phyloP scores from a whole-genome alignment of 495 filamentous ascomycete species.

The Lindgomyces ingoldianus region DNA sequence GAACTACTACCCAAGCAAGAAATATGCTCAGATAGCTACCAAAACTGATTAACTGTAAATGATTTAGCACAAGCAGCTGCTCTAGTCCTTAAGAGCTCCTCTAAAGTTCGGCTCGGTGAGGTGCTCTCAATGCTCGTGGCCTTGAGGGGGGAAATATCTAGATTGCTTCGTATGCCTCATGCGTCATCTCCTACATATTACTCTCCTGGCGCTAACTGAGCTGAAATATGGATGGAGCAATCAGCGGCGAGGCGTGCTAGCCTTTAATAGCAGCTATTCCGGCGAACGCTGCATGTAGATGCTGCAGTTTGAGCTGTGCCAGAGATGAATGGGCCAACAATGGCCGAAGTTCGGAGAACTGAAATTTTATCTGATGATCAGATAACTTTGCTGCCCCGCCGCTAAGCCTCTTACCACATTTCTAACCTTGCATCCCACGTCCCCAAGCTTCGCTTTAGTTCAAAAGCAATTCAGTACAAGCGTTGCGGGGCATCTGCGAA shows the following conservation, averaged over 20 bases:
- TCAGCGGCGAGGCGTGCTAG: not conserved
- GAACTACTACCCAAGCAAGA: no score
- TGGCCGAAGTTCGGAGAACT: not conserved
- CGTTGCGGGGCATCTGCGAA: slow-evolving; percentile 4
- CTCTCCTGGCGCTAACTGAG: not conserved
- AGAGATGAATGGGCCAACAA: not conserved
- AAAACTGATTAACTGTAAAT: no score
- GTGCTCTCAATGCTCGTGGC: not conserved
- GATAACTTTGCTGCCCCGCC: slow-evolving; percentile 1
- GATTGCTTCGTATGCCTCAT: not conserved
- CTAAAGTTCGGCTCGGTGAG: no score
- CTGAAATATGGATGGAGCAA: not conserved
- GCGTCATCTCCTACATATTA: not conserved
- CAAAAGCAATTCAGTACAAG: not conserved
- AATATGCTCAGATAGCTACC: no score
- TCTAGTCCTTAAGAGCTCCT: no score
- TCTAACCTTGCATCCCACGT: slow-evolving; percentile 2
- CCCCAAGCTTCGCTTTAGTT: slow-evolving; percentile 6
- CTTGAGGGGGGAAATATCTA: not conserved
- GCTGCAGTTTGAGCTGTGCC: not conserved
- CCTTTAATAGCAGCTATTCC: not conserved
- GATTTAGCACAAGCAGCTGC: no score
- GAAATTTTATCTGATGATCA: slow-evolving; percentile 9
- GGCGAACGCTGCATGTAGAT: not conserved
- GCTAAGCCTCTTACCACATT: not conserved